Evolutionary conservation across 257 asterid species (phyloP).

Genomic region (Scutellaria minor): DNA sequence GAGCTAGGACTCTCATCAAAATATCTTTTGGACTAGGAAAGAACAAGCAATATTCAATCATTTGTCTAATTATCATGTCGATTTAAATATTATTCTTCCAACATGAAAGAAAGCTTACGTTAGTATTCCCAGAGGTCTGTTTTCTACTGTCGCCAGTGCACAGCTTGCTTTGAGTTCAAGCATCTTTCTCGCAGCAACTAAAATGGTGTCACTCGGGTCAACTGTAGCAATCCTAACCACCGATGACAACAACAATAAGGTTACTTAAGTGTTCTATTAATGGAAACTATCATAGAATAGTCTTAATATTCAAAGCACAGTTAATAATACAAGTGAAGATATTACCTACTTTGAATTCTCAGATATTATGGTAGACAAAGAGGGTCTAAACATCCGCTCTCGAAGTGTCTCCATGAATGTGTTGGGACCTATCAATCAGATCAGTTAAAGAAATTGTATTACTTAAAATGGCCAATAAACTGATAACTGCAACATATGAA

Average conservation of each 20-base stretch:
- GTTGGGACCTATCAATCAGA: conserved; percentile 63
- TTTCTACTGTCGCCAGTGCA: conserved; percentile 76
- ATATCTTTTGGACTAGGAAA: conserved; percentile 82
- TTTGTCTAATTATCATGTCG: conserved; percentile 1
- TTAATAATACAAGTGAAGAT: conserved; percentile 50
- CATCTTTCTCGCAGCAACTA: conserved; percentile 79
- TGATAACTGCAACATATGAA: conserved; percentile 11
- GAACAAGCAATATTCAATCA: conserved; percentile 13
- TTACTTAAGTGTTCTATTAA: not conserved
- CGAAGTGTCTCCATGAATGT: conserved; percentile 82
- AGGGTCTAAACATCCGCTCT: conserved; percentile 86
- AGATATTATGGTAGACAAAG: conserved; percentile 80
- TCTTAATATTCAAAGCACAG: conserved; percentile 18
- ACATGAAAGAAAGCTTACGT: conserved; percentile 51
- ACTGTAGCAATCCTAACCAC: conserved; percentile 59
- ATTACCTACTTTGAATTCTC: conserved; percentile 99
- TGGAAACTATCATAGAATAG: not conserved
- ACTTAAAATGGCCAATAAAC: conserved; percentile 26
- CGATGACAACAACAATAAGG: not conserved
- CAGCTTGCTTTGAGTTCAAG: conserved; percentile 67
- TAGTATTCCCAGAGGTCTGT: conserved; percentile 87
- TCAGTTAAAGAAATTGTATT: conserved; percentile 10
- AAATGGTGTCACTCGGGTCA: conserved; percentile 79
- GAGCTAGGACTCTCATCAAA: conserved; percentile 91
- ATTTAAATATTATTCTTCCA: conserved; percentile 4